Evolutionary conservation across 371 early-diverging fungal species (phyloP), one percentile per base, ranked within the genome.

Genomic region (Rhizopus delemar): DNA sequence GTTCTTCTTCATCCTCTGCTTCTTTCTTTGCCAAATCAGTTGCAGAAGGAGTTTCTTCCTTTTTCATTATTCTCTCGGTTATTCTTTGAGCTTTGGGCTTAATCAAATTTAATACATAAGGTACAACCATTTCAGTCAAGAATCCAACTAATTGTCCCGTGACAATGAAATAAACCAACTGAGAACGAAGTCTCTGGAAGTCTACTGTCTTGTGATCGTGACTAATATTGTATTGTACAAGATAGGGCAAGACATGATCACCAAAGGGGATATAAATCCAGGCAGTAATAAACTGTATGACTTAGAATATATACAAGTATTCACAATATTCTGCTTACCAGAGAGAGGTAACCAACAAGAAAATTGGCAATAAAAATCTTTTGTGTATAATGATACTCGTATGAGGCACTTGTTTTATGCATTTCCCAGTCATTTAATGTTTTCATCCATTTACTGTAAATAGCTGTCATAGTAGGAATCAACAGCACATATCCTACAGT

Each of bases 341-440:
- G 71, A 8, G 91, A 89, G 28, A 93, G 81, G 74, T 91, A 91
- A 49, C 89, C 85, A 9, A 90, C 86, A 49, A 94, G 73, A 57
- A 91, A 92, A 53, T 88, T 90, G 59, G 93, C 87, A 55, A 91
- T 77, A 69, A 93, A 95, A 32, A 94, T 84, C 78, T 94, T 94
- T 65, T 87, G 85, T 12, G 92, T 85, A 39, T 88, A 79, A 56
- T 85, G 81, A 54, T 82, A 79, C 48, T 87, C 87, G 73, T 91
- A 83, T 53, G 87, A 77, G 2, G 87, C 74, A 41, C 86, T 86
- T 4, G 91, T 90, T 65, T 86, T 84, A 57, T 90, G 87, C 80
- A 94, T 94, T 68, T 95, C 96, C 71, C 86, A 88, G 31, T 90
- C 80, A 50, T 86, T 93, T 51, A 95, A 69, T 3, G 58, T 57